These are phyloP conservation scores for Aspergillus awamori DNA, from an alignment of 2,329 filamentous ascomycete species.

Conservation along the genomic window DNA sequence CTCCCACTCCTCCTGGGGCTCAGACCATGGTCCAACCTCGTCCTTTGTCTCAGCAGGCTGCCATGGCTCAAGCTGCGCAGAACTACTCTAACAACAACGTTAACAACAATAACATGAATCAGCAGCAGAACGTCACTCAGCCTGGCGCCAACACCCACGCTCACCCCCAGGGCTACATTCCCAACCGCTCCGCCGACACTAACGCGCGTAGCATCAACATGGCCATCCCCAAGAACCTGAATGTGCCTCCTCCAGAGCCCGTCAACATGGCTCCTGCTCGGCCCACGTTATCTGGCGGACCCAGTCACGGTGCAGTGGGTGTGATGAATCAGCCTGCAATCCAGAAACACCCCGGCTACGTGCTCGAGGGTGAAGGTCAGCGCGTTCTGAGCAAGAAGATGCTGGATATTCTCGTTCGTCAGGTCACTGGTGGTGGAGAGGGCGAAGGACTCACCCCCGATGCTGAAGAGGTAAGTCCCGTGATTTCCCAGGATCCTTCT, in stretches of 20 bases:
- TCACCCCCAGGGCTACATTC: constrained; percentile 47
- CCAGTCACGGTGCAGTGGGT: constrained; percentile 73
- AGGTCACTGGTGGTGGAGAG: constrained; percentile 81
- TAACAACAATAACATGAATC: constrained; percentile 24
- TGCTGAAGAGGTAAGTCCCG: constrained; percentile 79
- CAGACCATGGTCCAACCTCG: constrained; percentile 41
- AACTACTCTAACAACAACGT: constrained; percentile 42
- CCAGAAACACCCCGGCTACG: constrained; percentile 77
- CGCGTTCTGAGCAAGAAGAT: constrained; percentile 97
- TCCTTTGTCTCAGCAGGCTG: constrained; percentile 50
- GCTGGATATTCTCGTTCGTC: constrained; percentile 89
- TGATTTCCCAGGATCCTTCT: constrained; percentile 4
- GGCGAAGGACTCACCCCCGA: constrained; percentile 83
- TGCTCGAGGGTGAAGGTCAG: constrained; percentile 88
- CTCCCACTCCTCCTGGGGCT: constrained; percentile 35
- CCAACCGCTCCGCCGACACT: constrained; percentile 45
- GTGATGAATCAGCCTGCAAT: constrained; percentile 87
- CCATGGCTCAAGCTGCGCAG: constrained; percentile 49
- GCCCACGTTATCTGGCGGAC: constrained; percentile 81
- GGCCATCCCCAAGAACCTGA: constrained; percentile 80
- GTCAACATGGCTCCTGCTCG: constrained; percentile 72
- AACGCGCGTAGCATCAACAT: constrained; percentile 63
- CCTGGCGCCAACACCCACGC: constrained; percentile 39
- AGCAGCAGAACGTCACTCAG: constrained; percentile 34
- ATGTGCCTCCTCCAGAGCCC: constrained; percentile 70